phyloP scores from a whole-genome alignment of 768 basidiomycete genomes.

The Rhodosporidiobolus odoratus region DNA sequence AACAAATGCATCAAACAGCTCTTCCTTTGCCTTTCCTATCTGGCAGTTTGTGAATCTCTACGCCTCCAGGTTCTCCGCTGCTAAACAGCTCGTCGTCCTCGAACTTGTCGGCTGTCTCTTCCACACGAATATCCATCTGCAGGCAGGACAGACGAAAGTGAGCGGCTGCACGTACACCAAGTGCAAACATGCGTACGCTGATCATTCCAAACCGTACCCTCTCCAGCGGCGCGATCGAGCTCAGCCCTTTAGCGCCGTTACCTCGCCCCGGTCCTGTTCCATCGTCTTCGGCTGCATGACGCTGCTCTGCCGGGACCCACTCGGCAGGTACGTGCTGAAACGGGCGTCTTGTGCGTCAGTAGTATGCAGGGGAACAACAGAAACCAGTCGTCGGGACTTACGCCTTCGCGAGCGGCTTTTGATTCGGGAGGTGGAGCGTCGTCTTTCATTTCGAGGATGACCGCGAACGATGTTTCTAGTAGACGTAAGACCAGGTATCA shows the following conservation, averaged over 20 bases:
- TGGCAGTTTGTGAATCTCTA: neutral
- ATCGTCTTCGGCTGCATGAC: slow-evolving; percentile 4
- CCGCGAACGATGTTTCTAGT: slow-evolving; percentile 24
- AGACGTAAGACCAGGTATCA: neutral
- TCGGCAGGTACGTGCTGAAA: slow-evolving; percentile 8
- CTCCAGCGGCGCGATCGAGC: slow-evolving; percentile 23
- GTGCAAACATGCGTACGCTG: slow-evolving; percentile 17
- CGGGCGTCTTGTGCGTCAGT: rapidly evolving
- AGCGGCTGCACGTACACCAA: too few relatives aligned
- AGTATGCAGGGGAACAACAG: rapidly evolving
- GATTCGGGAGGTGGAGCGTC: slow-evolving; percentile 17
- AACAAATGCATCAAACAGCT: neutral
- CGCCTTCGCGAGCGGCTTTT: slow-evolving; percentile 13
- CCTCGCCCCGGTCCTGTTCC: slow-evolving; percentile 5
- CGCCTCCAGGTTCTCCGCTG: slow-evolving; percentile 6
- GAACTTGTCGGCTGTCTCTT: slow-evolving; percentile 27
- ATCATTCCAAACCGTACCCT: slow-evolving; percentile 24
- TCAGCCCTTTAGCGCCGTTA: neutral
- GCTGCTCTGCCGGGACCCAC: slow-evolving; percentile 25
- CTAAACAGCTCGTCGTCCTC: neutral
- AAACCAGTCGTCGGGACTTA: neutral
- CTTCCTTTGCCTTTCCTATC: slow-evolving; percentile 28
- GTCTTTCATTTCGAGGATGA: slow-evolving; percentile 35
- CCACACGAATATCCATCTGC: slow-evolving; percentile 33
- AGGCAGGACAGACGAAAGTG: rapidly evolving